Evolutionary conservation across 2,329 filamentous ascomycete species (phyloP).

Genomic region (Fusarium nelsonii): DNA sequence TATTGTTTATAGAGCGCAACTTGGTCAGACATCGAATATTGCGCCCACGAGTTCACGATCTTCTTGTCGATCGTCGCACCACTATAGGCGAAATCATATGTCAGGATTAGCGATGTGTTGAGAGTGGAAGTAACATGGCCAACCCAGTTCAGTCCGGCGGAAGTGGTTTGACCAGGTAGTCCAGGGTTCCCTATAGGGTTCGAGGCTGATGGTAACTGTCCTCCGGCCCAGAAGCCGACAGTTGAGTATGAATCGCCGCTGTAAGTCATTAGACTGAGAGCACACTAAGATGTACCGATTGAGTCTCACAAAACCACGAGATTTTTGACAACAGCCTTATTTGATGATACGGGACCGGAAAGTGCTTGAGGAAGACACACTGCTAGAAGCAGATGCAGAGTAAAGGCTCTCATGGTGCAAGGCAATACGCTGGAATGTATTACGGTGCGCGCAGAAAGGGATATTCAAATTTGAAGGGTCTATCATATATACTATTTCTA

Average conservation of each 20-base stretch:
- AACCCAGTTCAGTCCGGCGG: conserved; percentile 40
- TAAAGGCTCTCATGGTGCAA: neutral
- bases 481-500: too few species aligned
- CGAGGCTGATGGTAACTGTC: conserved; percentile 17
- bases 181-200: conserved; percentile 38
- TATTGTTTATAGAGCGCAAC: conserved; percentile 38
- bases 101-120: conserved; percentile 32
- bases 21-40: conserved; percentile 38
- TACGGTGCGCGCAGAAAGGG: too few species aligned
- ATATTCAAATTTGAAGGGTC: too few species aligned
- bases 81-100: conserved; percentile 41
- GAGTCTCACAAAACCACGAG: conserved; percentile 22
- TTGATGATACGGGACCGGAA: conserved; percentile 1
- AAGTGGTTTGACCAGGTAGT: conserved; percentile 37
- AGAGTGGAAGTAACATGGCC: conserved; percentile 33
- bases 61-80: conserved; percentile 42
- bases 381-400: neutral
- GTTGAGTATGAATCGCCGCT: conserved; percentile 43
- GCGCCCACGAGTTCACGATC: conserved; percentile 35
- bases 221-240: conserved; percentile 36
- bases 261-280: accelerated
- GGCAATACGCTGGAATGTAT: too few species aligned
- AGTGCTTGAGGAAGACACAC: neutral
- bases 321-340: conserved; percentile 9
- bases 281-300: too few species aligned